Base-by-base conservation (phyloP, 495 filamentous ascomycete species). In the Echria macrotheca region DNA sequence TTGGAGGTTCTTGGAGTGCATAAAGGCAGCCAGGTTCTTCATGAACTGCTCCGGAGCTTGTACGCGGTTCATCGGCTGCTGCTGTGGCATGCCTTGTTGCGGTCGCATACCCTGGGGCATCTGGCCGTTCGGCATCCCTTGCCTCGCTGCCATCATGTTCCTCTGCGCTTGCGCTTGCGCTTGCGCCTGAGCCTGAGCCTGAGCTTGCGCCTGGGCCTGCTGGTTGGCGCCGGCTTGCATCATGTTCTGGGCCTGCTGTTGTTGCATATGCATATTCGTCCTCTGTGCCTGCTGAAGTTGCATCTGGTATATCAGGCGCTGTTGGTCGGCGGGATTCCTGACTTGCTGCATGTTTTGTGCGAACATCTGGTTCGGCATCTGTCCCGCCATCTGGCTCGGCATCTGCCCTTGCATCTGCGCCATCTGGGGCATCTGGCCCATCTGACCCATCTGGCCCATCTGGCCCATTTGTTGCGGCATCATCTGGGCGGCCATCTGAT, bases 11-110 rank as follows among this genome's bases (percentile, higher is more conserved):
- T 82, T 79, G 50, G 74, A 71, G 47, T 74, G 72, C 84, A 93
- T 91, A 55, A 91, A 90, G 2, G 73, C 64, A 4, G 76, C 71
- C 2, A 96, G 67, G 29, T 78, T 81, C 51, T 86, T 86, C 69
- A 91, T 71, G 52, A 96, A 93, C n/a, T 72, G 72, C 44, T 86
- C 83, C 0, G 79, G 83, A 32, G 82, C 50, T 12, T 37, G 60
- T 44, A 55, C 57, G 49, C 53, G 19, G 26, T 38, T 22, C 53
- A 65, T 57, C 14, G 56, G 22, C 5, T 40, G 43, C 23, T 60
- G 61, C 19, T 58, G 63, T 10, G 63, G 53, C 12, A 35, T 44
- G 3, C 50, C 56, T 29, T 56, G 68, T 36, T 72, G 69, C 9
- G 63, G 64, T 25, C 68, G 61, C 68, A 75, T 74, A 2, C 63